These are phyloP conservation scores for Antrodiella citrinella DNA, from an alignment of 768 basidiomycete species.

Conservation along the genomic window DNA sequence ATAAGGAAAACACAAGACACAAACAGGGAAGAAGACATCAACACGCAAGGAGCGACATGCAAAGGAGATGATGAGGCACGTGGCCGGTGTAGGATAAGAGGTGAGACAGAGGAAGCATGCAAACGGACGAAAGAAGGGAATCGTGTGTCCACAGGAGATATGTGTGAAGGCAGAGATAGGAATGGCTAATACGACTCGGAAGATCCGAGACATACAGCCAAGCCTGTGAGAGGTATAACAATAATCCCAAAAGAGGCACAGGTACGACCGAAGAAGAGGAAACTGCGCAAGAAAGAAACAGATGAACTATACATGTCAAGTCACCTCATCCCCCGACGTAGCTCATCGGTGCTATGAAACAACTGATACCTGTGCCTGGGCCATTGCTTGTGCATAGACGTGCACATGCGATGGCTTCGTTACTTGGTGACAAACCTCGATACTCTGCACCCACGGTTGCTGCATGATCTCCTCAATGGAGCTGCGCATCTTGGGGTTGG, in stretches of 20 bases:
- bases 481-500: conserved; percentile 71
- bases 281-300: not conserved
- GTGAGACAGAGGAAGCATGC: not conserved
- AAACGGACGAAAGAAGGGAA: not conserved
- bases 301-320: not conserved
- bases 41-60: not conserved
- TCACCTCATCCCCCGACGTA: not conserved
- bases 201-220: not conserved
- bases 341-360: conserved; percentile 9
- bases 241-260: not conserved
- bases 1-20: not conserved
- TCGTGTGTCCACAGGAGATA: not conserved
- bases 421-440: conserved; percentile 75
- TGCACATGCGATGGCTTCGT: conserved; percentile 65
- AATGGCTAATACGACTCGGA: not conserved
- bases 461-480: conserved; percentile 75
- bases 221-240: not conserved
- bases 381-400: conserved; percentile 39
- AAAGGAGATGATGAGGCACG: not conserved
- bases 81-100: not conserved
- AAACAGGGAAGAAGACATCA: not conserved
- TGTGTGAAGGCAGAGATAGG: not conserved
- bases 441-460: conserved; percentile 70
- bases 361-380: conserved; percentile 45
- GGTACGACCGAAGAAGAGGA: not conserved